Evolutionary conservation across 371 early-diverging fungal genomes (phyloP).

Genomic region (Rhizopus arrhizus): DNA sequence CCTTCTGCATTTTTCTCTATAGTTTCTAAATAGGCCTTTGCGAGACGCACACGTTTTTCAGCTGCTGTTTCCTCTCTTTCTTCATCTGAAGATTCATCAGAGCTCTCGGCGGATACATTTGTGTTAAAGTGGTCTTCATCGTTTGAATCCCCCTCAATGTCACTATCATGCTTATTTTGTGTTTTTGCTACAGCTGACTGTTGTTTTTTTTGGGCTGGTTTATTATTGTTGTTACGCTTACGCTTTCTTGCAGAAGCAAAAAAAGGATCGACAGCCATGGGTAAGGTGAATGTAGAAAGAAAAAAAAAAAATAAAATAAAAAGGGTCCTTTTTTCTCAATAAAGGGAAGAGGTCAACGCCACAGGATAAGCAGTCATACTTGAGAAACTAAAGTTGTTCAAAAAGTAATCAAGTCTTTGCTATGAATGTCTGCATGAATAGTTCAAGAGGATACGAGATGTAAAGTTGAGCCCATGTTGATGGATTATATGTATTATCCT

Average conservation of each 20-base stretch:
- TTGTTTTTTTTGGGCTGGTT: conserved; percentile 13
- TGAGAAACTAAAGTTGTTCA: neutral
- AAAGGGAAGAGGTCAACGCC: conserved; percentile 13
- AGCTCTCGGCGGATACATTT: conserved; percentile 55
- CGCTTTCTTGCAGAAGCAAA: conserved; percentile 41
- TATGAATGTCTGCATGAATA: no score
- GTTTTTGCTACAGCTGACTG: conserved; percentile 2
- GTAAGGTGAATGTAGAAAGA: neutral
- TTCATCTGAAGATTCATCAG: conserved; percentile 67
- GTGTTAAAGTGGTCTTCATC: conserved; percentile 51
- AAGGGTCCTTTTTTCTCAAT: neutral
- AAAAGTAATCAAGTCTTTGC: neutral
- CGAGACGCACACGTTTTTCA: conserved; percentile 89
- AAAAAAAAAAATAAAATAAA: conserved; percentile 17
- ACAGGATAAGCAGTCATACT: conserved; percentile 23
- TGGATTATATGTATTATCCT: no score
- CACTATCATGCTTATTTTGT: conserved; percentile 20
- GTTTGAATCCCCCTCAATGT: conserved; percentile 41
- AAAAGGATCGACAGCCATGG: conserved; percentile 37
- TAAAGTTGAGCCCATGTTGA: no score
- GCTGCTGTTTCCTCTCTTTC: conserved; percentile 82
- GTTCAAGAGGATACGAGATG: no score
- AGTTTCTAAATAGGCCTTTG: conserved; percentile 85
- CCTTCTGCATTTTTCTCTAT: conserved; percentile 70
- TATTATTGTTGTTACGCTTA: conserved; percentile 23